Percentiles rank a stretch among this genome's conserved stretches.
phyloP scores from a whole-genome alignment of 2,329 filamentous ascomycete genomes.

The Stachybotrys chlorohalonatus region DNA sequence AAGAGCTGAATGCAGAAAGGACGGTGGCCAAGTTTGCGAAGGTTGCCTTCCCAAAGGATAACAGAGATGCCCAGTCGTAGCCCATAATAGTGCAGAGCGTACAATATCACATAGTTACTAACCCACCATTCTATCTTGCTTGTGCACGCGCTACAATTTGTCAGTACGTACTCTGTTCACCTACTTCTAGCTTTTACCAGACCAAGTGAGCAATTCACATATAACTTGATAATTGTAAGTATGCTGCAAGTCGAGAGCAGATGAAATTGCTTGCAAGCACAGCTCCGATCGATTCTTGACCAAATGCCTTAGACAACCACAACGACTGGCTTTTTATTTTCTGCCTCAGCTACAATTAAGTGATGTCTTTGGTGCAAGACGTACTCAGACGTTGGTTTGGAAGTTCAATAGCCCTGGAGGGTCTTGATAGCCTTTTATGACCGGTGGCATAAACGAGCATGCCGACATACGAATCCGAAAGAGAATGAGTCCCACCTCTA shows the following conservation, averaged over 20 bases:
- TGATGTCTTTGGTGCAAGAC: too few relatives aligned
- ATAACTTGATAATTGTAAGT: slow-evolving; percentile 7
- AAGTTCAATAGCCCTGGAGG: too few relatives aligned
- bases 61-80: neutral
- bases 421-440: too few relatives aligned
- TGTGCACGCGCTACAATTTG: slow-evolving; percentile 6
- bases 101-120: neutral
- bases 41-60: neutral
- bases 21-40: neutral
- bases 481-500: too few relatives aligned
- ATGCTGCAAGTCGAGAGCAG: slow-evolving; percentile 4
- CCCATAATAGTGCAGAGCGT: neutral
- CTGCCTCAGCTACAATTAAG: too few relatives aligned
- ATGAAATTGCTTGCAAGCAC: slow-evolving; percentile 6
- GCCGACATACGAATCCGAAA: too few relatives aligned
- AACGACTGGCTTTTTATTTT: too few relatives aligned
- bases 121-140: slow-evolving; percentile 9
- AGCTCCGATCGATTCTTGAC: slow-evolving; percentile 6
- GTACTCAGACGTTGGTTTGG: too few relatives aligned
- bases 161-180: slow-evolving; percentile 9
- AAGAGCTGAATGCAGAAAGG: neutral
- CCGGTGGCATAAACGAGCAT: too few relatives aligned
- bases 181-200: slow-evolving; percentile 8
- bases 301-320: too few relatives aligned
- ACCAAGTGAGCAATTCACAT: slow-evolving; percentile 8